These are phyloP conservation scores for Endogone sp. DNA, from an alignment of 192 early-diverging fungal genomes.

Conservation along the genomic window DNA sequence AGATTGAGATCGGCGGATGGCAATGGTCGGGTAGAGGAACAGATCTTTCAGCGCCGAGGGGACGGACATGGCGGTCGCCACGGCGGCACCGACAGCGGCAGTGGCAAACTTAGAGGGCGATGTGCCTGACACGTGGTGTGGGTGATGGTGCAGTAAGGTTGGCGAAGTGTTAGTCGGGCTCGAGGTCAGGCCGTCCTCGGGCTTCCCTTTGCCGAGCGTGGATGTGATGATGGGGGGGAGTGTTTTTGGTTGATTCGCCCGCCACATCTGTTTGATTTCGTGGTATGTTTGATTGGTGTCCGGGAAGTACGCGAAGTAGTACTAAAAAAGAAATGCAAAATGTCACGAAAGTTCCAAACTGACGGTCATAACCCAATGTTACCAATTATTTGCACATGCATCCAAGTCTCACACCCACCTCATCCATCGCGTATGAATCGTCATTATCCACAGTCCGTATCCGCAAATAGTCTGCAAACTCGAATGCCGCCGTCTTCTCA, in stretches of 20 bases:
- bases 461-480: constrained; percentile 48
- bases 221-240: neutral
- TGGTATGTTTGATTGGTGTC: constrained; percentile 38
- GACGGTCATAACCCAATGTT: no score
- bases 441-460: constrained; percentile 47
- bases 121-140: neutral
- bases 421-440: constrained; percentile 50
- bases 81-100: constrained; percentile 11
- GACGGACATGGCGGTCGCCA: constrained; percentile 19
- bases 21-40: no score
- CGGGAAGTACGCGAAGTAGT: constrained; percentile 63
- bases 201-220: neutral
- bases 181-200: constrained; percentile 3
- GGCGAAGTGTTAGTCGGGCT: constrained; percentile 11
- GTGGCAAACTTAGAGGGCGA: constrained; percentile 1
- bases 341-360: no score
- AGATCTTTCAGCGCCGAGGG: constrained; percentile 19
- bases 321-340: no score
- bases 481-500: constrained; percentile 43
- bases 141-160: constrained; percentile 11
- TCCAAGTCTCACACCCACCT: constrained; percentile 30
- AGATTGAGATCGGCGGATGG: no score
- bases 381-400: neutral
- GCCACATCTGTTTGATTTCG: constrained; percentile 21
- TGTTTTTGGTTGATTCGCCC: constrained; percentile 15